These are phyloP conservation scores for Pseudonitzschia delicatissima DNA, from an alignment of 108 stramenopile genomes.

Conservation along the genomic window DNA sequence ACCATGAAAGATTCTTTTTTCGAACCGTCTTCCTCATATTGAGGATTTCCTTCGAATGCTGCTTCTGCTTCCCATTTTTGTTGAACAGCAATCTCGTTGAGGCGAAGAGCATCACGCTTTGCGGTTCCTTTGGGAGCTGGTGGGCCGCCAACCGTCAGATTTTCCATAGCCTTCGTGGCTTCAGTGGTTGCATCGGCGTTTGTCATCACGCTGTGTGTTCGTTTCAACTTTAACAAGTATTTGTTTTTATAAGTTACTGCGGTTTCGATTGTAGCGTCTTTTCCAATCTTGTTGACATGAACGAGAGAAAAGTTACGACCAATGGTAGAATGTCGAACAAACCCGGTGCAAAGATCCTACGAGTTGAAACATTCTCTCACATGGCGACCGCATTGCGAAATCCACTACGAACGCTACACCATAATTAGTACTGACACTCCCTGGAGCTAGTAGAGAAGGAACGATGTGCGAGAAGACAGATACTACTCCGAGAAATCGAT, in stretches of 20 bases:
- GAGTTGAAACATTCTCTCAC: no score
- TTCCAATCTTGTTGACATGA: no score
- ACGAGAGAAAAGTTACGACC: no score
- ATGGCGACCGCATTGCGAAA: no score
- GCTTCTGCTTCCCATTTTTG: slow-evolving; percentile 66
- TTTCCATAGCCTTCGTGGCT: slow-evolving; percentile 48
- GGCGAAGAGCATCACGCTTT: slow-evolving; percentile 78
- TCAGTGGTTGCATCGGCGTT: background rate
- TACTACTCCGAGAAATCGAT: no score
- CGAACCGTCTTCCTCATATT: slow-evolving; percentile 6
- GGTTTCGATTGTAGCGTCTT: background rate
- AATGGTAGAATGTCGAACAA: no score
- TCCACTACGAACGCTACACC: no score
- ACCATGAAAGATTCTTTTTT: slow-evolving; percentile 85
- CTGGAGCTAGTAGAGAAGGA: no score
- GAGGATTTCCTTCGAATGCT: slow-evolving; percentile 76
- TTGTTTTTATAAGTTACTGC: background rate
- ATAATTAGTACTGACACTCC: no score
- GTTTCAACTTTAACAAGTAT: background rate
- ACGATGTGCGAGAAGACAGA: no score
- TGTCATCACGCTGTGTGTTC: background rate
- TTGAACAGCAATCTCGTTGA: slow-evolving; percentile 74
- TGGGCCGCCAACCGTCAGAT: slow-evolving; percentile 27
- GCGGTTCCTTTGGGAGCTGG: slow-evolving; percentile 66
- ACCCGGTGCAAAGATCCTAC: no score